Conservation (phyloP, 2,329 filamentous ascomycete genomes). For the Dendryphion nanum region DNA sequence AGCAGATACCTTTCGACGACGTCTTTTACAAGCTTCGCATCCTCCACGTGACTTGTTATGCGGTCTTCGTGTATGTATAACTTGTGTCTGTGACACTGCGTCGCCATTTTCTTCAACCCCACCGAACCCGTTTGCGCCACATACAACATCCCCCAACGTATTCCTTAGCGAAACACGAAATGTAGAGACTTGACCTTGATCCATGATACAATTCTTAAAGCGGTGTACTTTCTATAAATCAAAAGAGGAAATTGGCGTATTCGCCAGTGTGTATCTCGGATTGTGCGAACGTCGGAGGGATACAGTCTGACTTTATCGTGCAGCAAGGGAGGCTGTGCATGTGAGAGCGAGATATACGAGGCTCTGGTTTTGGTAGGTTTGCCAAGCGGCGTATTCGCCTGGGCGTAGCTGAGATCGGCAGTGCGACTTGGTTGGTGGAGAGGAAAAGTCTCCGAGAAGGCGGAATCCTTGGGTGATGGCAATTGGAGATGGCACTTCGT, state of each 20-base stretch:
- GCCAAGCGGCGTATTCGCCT: constrained; percentile 3
- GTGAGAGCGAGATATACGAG: not conserved
- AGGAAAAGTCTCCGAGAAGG: no score
- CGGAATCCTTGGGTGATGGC: no score
- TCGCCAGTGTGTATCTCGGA: no score
- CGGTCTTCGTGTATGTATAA: constrained; percentile 3
- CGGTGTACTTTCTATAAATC: not conserved
- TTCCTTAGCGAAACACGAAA: not conserved
- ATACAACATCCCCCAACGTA: no score
- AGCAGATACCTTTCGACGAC: constrained; percentile 8
- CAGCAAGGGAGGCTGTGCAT: not conserved
- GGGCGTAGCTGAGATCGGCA: not conserved
- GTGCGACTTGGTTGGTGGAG: no score
- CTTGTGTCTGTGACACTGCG: not conserved
- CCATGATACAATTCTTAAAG: not conserved
- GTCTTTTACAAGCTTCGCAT: constrained; percentile 7
- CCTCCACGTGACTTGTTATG: constrained; percentile 10
- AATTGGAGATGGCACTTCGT: no score
- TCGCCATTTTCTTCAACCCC: no score
- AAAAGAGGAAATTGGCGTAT: not conserved
- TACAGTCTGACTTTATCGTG: not conserved
- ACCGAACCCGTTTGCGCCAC: no score
- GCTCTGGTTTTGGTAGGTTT: not conserved
- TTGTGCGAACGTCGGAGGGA: no score
- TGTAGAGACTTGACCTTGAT: not conserved